These are phyloP conservation scores for Fusarium begoniae DNA, from an alignment of 2,329 filamentous ascomycete species.

Conservation along the genomic window DNA sequence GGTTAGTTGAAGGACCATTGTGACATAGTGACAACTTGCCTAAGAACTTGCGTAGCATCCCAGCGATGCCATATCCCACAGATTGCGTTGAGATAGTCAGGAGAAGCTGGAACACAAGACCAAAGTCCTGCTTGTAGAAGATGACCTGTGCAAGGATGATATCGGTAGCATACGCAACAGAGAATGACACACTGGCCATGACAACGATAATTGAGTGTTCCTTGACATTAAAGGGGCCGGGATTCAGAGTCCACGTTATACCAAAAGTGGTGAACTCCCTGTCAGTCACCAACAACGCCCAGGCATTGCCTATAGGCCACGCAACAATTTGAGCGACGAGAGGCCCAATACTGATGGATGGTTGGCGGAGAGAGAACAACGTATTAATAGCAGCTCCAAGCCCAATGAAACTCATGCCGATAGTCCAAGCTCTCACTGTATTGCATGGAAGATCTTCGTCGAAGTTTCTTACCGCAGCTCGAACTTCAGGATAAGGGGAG, in stretches of 20 bases:
- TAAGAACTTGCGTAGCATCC: constrained; percentile 71
- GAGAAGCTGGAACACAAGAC: constrained; percentile 71
- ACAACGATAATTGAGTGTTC: constrained; percentile 75
- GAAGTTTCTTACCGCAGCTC: constrained; percentile 70
- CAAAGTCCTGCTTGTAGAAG: constrained; percentile 77
- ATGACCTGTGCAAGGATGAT: constrained; percentile 75
- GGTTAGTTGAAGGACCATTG: constrained; percentile 2
- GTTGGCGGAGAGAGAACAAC: constrained; percentile 69
- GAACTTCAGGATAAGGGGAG: constrained; percentile 73
- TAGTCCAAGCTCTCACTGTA: constrained; percentile 71
- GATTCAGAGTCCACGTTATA: constrained; percentile 66
- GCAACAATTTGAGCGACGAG: constrained; percentile 72
- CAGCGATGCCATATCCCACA: constrained; percentile 74
- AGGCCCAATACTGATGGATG: constrained; percentile 67
- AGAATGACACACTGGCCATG: constrained; percentile 77
- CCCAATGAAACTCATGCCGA: constrained; percentile 65
- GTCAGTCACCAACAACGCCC: constrained; percentile 65
- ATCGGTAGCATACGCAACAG: constrained; percentile 76
- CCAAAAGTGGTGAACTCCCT: constrained; percentile 63
- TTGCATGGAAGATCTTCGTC: constrained; percentile 73
- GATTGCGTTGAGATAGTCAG: constrained; percentile 75
- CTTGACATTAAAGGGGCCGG: constrained; percentile 75
- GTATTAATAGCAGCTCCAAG: constrained; percentile 67
- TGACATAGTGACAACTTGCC: constrained; percentile 50
- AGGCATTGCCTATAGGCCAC: constrained; percentile 71